phyloP scores from a whole-genome alignment of 2,329 filamentous ascomycete species.

The Samsoniella hepiali region DNA sequence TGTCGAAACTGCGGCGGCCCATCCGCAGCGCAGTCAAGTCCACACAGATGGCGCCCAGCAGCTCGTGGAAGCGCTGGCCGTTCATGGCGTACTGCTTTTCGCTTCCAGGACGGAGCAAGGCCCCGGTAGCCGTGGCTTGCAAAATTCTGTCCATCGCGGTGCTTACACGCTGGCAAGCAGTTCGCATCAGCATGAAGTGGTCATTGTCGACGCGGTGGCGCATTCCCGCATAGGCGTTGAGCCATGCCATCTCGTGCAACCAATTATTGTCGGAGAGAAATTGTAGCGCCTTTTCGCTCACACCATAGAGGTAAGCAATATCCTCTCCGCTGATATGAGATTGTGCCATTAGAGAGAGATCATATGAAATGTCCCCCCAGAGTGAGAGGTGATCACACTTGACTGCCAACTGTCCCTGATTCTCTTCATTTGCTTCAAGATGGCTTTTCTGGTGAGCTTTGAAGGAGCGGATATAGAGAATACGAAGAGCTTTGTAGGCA shows the following conservation, averaged over 20 bases:
- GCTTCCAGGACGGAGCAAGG: neutral
- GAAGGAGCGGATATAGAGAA: neutral
- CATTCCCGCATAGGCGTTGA: constrained; percentile 24
- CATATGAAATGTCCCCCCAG: neutral
- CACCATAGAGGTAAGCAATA: constrained; percentile 21
- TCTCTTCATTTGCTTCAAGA: no score
- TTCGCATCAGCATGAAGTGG: constrained; percentile 16
- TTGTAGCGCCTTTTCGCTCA: constrained; percentile 9
- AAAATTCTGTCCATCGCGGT: constrained; percentile 19
- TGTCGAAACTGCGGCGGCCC: neutral
- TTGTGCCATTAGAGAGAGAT: neutral
- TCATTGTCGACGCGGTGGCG: constrained; percentile 3
- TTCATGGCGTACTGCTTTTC: neutral
- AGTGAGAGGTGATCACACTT: neutral
- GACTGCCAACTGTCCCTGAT: no score
- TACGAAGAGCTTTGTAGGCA: neutral
- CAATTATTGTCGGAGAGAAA: constrained; percentile 17
- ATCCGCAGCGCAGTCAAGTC: fast-evolving
- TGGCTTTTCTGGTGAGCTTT: neutral
- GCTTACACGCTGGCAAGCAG: constrained; percentile 20
- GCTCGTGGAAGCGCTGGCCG: constrained; percentile 7
- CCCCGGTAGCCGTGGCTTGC: neutral
- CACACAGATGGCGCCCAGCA: neutral
- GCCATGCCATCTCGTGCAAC: constrained; percentile 20
- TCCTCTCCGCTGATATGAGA: constrained; percentile 14